Conservation (phyloP, 805 yeast species). For the Nakazawaea ishiwadae region DNA sequence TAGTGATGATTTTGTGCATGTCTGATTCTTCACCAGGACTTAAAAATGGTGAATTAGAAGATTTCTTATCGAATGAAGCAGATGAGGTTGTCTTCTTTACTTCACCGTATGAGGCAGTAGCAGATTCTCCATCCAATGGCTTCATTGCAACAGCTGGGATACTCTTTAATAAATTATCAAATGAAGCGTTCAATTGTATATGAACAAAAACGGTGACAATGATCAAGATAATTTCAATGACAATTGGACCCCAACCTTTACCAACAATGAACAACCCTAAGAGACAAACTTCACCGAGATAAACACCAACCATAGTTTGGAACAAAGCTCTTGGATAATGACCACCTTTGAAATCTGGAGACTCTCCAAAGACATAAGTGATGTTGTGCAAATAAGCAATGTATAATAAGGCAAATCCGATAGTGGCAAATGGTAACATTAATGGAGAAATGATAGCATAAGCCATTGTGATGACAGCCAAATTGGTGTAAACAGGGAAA, state of each 20-base stretch:
- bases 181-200: constrained; percentile 56
- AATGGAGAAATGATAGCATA: constrained; percentile 78
- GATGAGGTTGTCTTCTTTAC: background rate
- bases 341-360: constrained; percentile 72
- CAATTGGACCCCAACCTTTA: constrained; percentile 93
- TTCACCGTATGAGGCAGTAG: constrained; percentile 52
- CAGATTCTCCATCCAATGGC: constrained; percentile 65
- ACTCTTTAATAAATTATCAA: constrained; percentile 51
- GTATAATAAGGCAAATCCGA: constrained; percentile 68
- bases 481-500: constrained; percentile 70
- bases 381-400: constrained; percentile 76
- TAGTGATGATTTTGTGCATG: background rate
- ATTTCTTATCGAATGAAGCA: too few species aligned
- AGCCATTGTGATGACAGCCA: constrained; percentile 64
- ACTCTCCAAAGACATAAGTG: constrained; percentile 62
- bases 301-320: constrained; percentile 85
- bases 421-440: constrained; percentile 67
- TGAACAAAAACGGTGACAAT: constrained; percentile 69
- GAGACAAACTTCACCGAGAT: constrained; percentile 81
- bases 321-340: constrained; percentile 85
- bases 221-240: constrained; percentile 63
- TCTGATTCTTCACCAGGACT: constrained; percentile 14
- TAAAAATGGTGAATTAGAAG: constrained; percentile 18
- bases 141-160: constrained; percentile 73
- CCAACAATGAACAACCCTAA: constrained; percentile 86